Percentiles rank a stretch among this genome's conserved stretches.
phyloP scores from a whole-genome alignment of 495 filamentous ascomycete genomes.

The Lasiosphaeria ovina region DNA sequence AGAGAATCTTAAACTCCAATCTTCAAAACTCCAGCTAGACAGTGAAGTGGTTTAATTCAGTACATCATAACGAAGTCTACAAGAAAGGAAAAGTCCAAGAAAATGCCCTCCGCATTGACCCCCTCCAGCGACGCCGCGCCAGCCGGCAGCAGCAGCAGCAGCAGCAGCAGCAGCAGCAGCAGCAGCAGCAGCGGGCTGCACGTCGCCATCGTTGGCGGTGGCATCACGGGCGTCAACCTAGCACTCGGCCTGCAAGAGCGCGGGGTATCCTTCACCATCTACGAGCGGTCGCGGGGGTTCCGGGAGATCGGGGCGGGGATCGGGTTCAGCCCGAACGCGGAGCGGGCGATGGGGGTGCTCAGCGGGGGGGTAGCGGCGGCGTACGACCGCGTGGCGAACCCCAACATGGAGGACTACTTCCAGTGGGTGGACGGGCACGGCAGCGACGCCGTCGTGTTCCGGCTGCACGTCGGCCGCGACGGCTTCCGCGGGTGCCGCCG shows the following conservation, averaged over 20 bases:
- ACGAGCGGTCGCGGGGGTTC: conserved; percentile 53
- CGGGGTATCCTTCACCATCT: conserved; percentile 48
- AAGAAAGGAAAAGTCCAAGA: background rate
- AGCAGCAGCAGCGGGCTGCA: conserved; percentile 27
- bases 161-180: background rate
- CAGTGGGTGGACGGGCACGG: conserved; percentile 40
- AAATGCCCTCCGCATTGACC: background rate
- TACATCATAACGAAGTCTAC: background rate
- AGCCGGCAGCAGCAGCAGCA: conserved; percentile 14
- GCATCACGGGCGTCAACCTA: conserved; percentile 58
- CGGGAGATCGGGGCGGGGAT: conserved; percentile 60
- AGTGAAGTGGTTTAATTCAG: too few species aligned
- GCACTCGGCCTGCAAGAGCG: conserved; percentile 55
- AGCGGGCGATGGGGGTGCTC: conserved; percentile 52
- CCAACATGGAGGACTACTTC: conserved; percentile 43
- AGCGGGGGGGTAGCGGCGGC: conserved; percentile 33
- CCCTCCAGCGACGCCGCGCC: background rate
- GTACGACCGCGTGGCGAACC: conserved; percentile 39
- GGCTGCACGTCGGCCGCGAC: conserved; percentile 37
- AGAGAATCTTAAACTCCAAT: too few species aligned
- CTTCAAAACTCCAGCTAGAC: too few species aligned
- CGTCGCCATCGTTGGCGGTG: conserved; percentile 60
- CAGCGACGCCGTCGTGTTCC: conserved; percentile 32
- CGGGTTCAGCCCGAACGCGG: conserved; percentile 57
- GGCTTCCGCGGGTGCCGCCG: conserved; percentile 43